Evolutionary conservation across 2,329 filamentous ascomycete species (phyloP).

Genomic region (Trichoderma aggressivum): DNA sequence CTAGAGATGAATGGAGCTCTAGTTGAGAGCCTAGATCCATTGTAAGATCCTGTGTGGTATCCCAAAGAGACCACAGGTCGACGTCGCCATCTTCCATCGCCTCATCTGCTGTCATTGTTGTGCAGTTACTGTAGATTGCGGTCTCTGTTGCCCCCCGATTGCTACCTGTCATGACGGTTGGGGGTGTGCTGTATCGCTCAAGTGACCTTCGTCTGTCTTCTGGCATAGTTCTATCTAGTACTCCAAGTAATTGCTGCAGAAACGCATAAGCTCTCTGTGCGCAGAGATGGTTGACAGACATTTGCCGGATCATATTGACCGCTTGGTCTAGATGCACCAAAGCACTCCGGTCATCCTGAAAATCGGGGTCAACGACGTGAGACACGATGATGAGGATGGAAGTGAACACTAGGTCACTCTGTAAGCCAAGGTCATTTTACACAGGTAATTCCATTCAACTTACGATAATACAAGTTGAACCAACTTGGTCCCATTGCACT

Average conservation of each 20-base stretch:
- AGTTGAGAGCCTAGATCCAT: constrained; percentile 10
- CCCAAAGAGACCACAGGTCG: constrained; percentile 12
- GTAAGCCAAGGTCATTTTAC: not conserved
- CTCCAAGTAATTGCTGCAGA: constrained; percentile 3
- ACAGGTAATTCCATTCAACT: not conserved
- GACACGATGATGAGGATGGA: constrained; percentile 9
- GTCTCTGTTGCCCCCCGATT: not conserved
- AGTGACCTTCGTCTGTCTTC: not conserved
- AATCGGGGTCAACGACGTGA: constrained; percentile 10
- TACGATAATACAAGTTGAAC: constrained; percentile 13
- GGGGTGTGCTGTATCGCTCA: constrained; percentile 3
- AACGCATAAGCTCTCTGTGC: constrained; percentile 11
- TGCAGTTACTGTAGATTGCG: not conserved
- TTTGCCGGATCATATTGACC: constrained; percentile 7
- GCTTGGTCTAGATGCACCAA: constrained; percentile 6
- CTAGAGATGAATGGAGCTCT: constrained; percentile 7
- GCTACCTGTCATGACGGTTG: not conserved
- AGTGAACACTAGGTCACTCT: not conserved
- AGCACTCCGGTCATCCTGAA: constrained; percentile 7
- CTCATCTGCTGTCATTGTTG: not conserved
- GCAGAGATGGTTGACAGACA: constrained; percentile 9
- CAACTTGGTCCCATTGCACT: constrained; percentile 13
- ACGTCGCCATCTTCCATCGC: not conserved
- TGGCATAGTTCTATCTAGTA: constrained; percentile 2
- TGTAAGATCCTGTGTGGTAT: constrained; percentile 8